A percentile compares a stretch with the other conserved stretches of the same genome.
phyloP scores from a whole-genome alignment of 768 basidiomycete genomes.

The Kondoa subrosea region DNA sequence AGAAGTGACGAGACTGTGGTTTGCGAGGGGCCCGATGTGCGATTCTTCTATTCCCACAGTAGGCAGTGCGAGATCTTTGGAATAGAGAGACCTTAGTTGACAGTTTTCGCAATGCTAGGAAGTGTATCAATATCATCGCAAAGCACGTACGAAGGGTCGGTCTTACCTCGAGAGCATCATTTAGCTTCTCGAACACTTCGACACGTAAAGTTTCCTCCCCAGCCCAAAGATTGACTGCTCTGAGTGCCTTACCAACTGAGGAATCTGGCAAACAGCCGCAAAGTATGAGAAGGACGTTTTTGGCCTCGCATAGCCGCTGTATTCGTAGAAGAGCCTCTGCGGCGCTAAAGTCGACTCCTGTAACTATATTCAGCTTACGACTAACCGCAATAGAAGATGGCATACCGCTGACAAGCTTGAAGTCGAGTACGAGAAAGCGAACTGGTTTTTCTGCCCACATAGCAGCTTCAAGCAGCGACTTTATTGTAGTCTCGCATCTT shows the following conservation, averaged over 20 bases:
- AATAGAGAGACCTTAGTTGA: constrained; percentile 26
- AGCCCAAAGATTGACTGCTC: constrained; percentile 57
- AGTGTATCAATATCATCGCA: background rate
- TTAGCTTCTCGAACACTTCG: constrained; percentile 61
- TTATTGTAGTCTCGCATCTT: constrained; percentile 70
- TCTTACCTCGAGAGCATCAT: constrained; percentile 62
- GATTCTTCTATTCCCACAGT: background rate
- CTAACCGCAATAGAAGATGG: background rate
- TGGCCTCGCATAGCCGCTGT: constrained; percentile 58
- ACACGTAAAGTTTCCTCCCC: constrained; percentile 39
- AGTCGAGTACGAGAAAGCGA: constrained; percentile 75
- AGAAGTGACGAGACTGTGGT: background rate
- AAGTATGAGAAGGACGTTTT: constrained; percentile 67
- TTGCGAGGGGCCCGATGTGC: constrained; percentile 3
- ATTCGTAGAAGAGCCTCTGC: constrained; percentile 89
- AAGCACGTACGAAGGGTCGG: background rate
- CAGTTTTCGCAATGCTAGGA: constrained; percentile 28
- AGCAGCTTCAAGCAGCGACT: constrained; percentile 51
- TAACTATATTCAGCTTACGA: constrained; percentile 19
- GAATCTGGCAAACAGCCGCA: constrained; percentile 58
- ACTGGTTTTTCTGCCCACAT: constrained; percentile 59
- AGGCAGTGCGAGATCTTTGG: constrained; percentile 22
- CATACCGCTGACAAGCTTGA: constrained; percentile 46
- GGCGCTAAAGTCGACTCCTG: constrained; percentile 82
- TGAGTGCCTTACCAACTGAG: constrained; percentile 52